Base-by-base conservation (phyloP, 1,284 basidiomycete species). In the Tilletia horrida region DNA sequence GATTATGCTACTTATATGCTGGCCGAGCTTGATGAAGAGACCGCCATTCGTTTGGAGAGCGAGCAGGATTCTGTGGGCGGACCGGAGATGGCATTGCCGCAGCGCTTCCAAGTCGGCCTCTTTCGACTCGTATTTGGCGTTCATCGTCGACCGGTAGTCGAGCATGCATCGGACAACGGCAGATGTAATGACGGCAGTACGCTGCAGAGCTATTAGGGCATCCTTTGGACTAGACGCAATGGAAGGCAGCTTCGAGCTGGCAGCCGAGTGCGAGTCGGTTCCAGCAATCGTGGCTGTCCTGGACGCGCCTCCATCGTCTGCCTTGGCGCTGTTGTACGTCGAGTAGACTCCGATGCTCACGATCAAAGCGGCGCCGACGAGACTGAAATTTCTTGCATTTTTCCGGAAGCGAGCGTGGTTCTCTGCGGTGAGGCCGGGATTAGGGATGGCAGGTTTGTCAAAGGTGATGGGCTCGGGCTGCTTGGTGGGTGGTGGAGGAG, bases 21-120 rank as follows among this genome's bases (percentile, higher is more conserved):
- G 80, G 45, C 83, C 82, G 69, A 94, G 83, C 81, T 96, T 96
- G 82, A 96, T 93, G 82, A 93, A 96, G 45, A 95, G 88, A 16
- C 92, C 91, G 85, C 95, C 95, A 78, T 97, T 97, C 31, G 73
- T 69, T 66, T 80, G 80, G 40, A 81, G 66, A 16, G 80, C 79
- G 16, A 27, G 68, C 6, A 81, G 69, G 27, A 81, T 65, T 21
- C 80, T 72, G 50, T 81, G 73, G 16, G 80, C 79, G 18, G 76
- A 78, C 25, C 79, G 76, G 62, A 81, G 67, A 50, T 81, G 80
- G 61, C 80, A 81, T n/a, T 74, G 71, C 6, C 78, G 66, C 23
- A 81, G 68, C 50, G 66, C 73, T 61, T 78, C 80, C 1, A 70
- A 40, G 45, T 75, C 73, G 23, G 73, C 76, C 16, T 66, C 61